Evolutionary conservation across 768 basidiomycete species (phyloP).

Genomic region (Phylloporus arenicola): DNA sequence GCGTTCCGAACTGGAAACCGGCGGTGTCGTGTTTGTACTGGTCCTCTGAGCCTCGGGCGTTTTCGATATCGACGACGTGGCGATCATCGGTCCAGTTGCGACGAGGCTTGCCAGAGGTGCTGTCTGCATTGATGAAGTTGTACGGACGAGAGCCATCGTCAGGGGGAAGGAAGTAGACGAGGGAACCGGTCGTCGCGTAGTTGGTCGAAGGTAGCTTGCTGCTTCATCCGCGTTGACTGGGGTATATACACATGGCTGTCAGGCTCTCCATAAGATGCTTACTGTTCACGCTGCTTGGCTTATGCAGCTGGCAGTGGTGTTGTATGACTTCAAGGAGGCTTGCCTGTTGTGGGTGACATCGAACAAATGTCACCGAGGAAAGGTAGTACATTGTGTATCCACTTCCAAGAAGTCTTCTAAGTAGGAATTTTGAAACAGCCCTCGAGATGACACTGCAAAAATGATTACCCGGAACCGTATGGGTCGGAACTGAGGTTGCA

Average conservation of each 20-base stretch:
- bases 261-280: neutral
- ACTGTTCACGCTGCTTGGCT: neutral
- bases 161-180: conserved; percentile 18
- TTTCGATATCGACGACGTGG: conserved; percentile 22
- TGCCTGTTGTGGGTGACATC: no score
- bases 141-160: conserved; percentile 17
- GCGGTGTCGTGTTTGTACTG: conserved; percentile 29
- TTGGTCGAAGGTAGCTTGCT: conserved; percentile 24
- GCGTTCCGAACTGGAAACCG: conserved; percentile 32
- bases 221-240: neutral
- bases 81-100: conserved; percentile 21
- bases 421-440: no score
- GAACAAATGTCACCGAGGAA: no score
- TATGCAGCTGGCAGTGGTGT: neutral
- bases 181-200: conserved; percentile 12
- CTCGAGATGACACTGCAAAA: no score
- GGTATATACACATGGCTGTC: neutral
- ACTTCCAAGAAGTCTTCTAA: no score
- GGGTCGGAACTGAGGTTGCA: neutral
- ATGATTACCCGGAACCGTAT: neutral
- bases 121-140: conserved; percentile 15
- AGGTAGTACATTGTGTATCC: no score
- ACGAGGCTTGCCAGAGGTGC: conserved; percentile 1
- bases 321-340: neutral
- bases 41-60: conserved; percentile 33